Base-by-base conservation (phyloP, 805 yeast species). In the Debaryomyces prosopidis region DNA sequence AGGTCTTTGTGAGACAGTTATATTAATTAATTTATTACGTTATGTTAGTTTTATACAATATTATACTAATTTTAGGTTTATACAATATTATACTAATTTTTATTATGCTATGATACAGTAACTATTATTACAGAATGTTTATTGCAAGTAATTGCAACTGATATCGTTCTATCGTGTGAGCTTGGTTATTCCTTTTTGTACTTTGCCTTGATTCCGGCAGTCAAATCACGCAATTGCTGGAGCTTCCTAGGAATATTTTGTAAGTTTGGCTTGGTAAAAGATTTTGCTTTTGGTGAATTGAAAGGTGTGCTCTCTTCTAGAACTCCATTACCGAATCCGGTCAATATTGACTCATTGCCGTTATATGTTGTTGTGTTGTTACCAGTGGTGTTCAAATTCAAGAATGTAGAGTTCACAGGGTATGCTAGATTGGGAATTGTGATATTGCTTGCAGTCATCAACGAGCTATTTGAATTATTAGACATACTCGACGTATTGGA, bases 281-380 rank as follows among this genome's bases (percentile, higher is more conserved):
- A 46, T 18, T 55, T 53, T 12, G 46, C 41, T 27, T 50, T 53
- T 3, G 69, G 71, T 2, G 73, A 61, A 8, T 53, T 58, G 32
- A 53, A 53, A 4, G 74, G 75, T 0, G 73, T 66, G 43, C 74
- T 68, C 43, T 66, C 73, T 44, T 65, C 73, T 1, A 68, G 48
- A 2, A 69, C 61, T 4, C 73, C 74, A 36, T 57, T 59, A 5
- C 69, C 73, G 49, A 66, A 62, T 8, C 68, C 68, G 10, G 64
- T 57, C 34, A 71, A 51, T 10, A 65, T 59, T 7, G 75, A 66
- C 5, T 55, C 56, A 42, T 60, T 59, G 10, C 16, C 19, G 14
- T 14, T 27, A 33, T 53, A 53, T 32, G 50, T 43, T 7, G 64
- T 54, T 14, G 54, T 50, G 40, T 53, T 49, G 16, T 40, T 45